These are phyloP conservation scores for Wickerhamomyces sp. DNA, from an alignment of 1,139 yeast species.

Conservation along the genomic window DNA sequence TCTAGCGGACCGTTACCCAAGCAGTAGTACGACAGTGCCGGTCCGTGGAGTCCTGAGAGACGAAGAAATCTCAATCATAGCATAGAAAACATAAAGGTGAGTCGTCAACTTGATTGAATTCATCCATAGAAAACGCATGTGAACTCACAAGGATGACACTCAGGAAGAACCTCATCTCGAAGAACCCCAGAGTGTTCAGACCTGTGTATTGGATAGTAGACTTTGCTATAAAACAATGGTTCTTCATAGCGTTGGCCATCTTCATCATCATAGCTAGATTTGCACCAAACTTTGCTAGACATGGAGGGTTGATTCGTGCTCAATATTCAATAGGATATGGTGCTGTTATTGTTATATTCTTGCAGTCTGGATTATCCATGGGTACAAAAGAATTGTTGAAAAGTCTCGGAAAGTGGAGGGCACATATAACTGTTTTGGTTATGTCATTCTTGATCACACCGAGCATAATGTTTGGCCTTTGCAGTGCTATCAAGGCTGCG, in stretches of 20 bases:
- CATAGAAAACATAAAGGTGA: no score
- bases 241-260: conserved; percentile 64
- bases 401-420: conserved; percentile 73
- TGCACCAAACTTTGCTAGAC: conserved; percentile 78
- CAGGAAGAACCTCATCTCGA: neutral
- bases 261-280: conserved; percentile 71
- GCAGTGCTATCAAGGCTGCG: conserved; percentile 59
- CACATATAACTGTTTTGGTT: conserved; percentile 65
- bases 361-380: conserved; percentile 78
- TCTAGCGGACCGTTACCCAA: no score
- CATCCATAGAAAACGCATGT: no score
- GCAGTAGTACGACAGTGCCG: no score
- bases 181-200: neutral
- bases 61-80: no score
- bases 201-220: conserved; percentile 9
- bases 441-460: conserved; percentile 73
- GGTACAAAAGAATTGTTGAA: conserved; percentile 51
- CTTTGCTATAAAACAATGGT: conserved; percentile 50
- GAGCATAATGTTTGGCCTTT: conserved; percentile 70
- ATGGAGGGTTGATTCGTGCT: conserved; percentile 71
- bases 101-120: no score
- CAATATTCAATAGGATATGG: conserved; percentile 79
- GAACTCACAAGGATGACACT: neutral
- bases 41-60: no score
- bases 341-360: conserved; percentile 80